Evolutionary conservation across 2,329 filamentous ascomycete species (phyloP).

Genomic region (Zasmidium citrigriseum): DNA sequence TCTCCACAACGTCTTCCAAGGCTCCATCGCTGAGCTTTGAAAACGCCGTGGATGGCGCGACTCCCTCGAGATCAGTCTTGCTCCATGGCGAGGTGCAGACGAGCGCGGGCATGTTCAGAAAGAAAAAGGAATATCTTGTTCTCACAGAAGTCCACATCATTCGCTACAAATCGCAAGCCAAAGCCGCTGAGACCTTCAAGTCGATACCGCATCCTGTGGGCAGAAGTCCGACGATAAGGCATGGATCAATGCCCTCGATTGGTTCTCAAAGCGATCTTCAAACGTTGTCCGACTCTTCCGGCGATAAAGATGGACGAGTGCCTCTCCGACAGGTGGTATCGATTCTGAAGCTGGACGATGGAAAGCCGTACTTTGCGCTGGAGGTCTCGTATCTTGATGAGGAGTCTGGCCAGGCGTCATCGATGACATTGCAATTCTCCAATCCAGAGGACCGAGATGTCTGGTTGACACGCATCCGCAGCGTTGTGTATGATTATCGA

Average conservation of each 20-base stretch:
- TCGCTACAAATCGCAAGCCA: slow-evolving; percentile 67
- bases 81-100: slow-evolving; percentile 72
- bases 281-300: slow-evolving; percentile 51
- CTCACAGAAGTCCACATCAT: slow-evolving; percentile 69
- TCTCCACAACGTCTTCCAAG: slow-evolving; percentile 53
- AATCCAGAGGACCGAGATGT: slow-evolving; percentile 65
- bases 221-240: slow-evolving; percentile 51
- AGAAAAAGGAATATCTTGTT: slow-evolving; percentile 72
- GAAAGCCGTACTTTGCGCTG: slow-evolving; percentile 65
- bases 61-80: slow-evolving; percentile 51
- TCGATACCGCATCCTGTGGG: slow-evolving; percentile 37
- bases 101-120: slow-evolving; percentile 68
- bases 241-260: slow-evolving; percentile 60
- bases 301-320: slow-evolving; percentile 59
- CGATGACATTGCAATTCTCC: slow-evolving; percentile 64
- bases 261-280: slow-evolving; percentile 64
- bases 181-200: slow-evolving; percentile 65
- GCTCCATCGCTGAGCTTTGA: slow-evolving; percentile 48
- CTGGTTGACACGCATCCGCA: slow-evolving; percentile 65
- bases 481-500: slow-evolving; percentile 59
- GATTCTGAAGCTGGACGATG: slow-evolving; percentile 67
- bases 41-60: slow-evolving; percentile 32
- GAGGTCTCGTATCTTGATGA: slow-evolving; percentile 71
- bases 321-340: slow-evolving; percentile 67
- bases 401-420: slow-evolving; percentile 60